phyloP scores from a whole-genome alignment of 2,329 filamentous ascomycete genomes.

The Fusarium sp. region DNA sequence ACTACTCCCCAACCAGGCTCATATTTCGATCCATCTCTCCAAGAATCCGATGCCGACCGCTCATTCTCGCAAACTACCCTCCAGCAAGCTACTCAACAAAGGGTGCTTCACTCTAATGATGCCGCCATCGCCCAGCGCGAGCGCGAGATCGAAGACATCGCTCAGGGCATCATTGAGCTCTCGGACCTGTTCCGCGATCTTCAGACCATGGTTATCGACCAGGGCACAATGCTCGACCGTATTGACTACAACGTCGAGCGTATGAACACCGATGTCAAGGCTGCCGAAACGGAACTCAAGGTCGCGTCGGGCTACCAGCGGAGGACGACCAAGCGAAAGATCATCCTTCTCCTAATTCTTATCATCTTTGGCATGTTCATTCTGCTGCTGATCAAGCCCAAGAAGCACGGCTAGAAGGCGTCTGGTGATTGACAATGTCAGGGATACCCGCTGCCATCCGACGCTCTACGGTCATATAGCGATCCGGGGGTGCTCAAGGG shows the following conservation, averaged over 20 bases:
- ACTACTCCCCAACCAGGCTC: slow-evolving; percentile 59
- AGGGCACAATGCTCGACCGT: slow-evolving; percentile 88
- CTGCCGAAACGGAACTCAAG: slow-evolving; percentile 88
- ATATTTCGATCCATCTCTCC: slow-evolving; percentile 84
- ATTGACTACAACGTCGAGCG: slow-evolving; percentile 98
- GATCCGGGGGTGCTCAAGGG: neutral
- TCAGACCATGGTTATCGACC: slow-evolving; percentile 93
- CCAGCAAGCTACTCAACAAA: slow-evolving; percentile 75
- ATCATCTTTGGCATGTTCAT: slow-evolving; percentile 89
- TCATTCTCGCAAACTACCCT: slow-evolving; percentile 90
- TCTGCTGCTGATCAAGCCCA: slow-evolving; percentile 80
- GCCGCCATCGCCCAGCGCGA: slow-evolving; percentile 88
- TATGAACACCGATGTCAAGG: slow-evolving; percentile 93
- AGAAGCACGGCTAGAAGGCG: slow-evolving; percentile 52
- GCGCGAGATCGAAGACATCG: slow-evolving; percentile 96
- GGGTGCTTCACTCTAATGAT: slow-evolving; percentile 77
- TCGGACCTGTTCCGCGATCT: slow-evolving; percentile 97
- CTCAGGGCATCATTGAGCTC: slow-evolving; percentile 95
- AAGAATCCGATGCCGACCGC: slow-evolving; percentile 93
- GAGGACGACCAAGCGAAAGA: slow-evolving; percentile 86
- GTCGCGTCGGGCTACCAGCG: slow-evolving; percentile 89
- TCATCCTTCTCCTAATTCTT: slow-evolving; percentile 86
- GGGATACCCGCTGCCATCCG: slow-evolving; percentile 26
- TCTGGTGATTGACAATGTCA: slow-evolving; percentile 19
- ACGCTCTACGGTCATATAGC: neutral